Evolutionary conservation across 331 rosid species (phyloP), one percentile per base, ranked within the genome.

Genomic region (Telfairia occidentalis): DNA sequence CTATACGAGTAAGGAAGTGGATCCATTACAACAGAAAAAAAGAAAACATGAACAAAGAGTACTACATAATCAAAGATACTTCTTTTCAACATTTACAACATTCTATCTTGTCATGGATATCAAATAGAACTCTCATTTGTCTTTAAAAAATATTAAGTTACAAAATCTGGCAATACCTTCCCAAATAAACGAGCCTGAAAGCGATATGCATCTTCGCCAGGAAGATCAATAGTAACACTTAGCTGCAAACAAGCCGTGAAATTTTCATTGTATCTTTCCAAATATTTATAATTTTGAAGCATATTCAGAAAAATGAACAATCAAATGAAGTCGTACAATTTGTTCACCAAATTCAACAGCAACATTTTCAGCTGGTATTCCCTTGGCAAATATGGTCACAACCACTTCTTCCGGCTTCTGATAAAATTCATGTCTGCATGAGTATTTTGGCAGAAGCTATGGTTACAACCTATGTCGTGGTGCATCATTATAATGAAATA

Each of bases 371-470:
- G 82, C 83, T 19, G 85, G 89, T 74, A 94, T 54, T 71, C 92
- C 88, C 88, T 87, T 93, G 0, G 98, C 98, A 77, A 93, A 88
- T 78, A 93, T 80, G 34, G 97, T 89, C 77, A 91, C 81, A 12
- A 93, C 97, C 83, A 81, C 90, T 83, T 89, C 92, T 16, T 93
- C 92, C 43, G 85, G 82, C 85, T 83, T 89, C 90, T 93, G 98
- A 86, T 84, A 94, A 86, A 66, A 83, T 82, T 85, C 96, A 74
- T 91, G 96, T 85, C 96, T 95, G 85, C 86, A 78, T 72, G 75
- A 35, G 58, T 37, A 23, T 57, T 45, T 78, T 50, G 38, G 28
- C 50, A 46, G 70, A 81, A 61, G 23, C 5, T 46, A 48, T 69
- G 5, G 32, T 53, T 10, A 34, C 16, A 24, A 53, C 24, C 49